A percentile compares a stretch with the other conserved stretches of the same genome.
phyloP scores from a whole-genome alignment of 352 stramenopile genomes.

The Globisporangium heterothallicum region DNA sequence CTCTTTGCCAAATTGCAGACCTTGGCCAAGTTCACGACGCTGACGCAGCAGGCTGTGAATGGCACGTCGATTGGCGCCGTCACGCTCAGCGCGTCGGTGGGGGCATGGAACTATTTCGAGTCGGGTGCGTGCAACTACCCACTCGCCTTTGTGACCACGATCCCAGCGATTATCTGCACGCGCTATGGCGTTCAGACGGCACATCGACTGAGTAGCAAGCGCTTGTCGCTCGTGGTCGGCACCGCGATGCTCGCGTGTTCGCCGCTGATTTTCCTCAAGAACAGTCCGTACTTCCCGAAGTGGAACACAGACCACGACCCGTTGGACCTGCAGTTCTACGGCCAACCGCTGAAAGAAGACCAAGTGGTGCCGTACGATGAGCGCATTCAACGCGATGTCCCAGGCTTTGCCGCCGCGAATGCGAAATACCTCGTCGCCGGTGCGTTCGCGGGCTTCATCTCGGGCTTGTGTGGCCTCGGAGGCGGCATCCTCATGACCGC shows the following conservation, averaged over 20 bases:
- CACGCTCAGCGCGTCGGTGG: slow-evolving; percentile 56
- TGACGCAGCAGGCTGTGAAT: slow-evolving; percentile 79
- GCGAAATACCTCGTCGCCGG: slow-evolving; percentile 74
- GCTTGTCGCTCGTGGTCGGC: slow-evolving; percentile 69
- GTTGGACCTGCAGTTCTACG: slow-evolving; percentile 79
- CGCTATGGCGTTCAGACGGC: slow-evolving; percentile 76
- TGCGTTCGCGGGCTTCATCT: slow-evolving; percentile 77
- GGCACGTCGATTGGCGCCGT: slow-evolving; percentile 81
- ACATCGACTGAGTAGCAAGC: slow-evolving; percentile 70
- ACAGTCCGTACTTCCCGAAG: slow-evolving; percentile 70
- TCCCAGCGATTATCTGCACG: slow-evolving; percentile 69
- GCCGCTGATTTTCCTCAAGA: slow-evolving; percentile 82
- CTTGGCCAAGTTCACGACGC: slow-evolving; percentile 72
- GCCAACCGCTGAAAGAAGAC: slow-evolving; percentile 13
- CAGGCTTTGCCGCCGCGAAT: slow-evolving; percentile 49
- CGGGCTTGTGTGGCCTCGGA: slow-evolving; percentile 72
- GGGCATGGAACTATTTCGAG: slow-evolving; percentile 68
- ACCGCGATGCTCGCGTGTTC: slow-evolving; percentile 72
- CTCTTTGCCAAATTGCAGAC: too few relatives aligned
- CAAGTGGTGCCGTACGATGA: slow-evolving; percentile 39
- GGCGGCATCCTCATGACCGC: slow-evolving; percentile 84
- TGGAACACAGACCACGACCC: slow-evolving; percentile 45
- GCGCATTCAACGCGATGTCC: slow-evolving; percentile 30
- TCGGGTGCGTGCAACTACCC: slow-evolving; percentile 71
- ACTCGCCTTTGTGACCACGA: slow-evolving; percentile 61